Conservation (phyloP, 345 rosid species). For the Ceriops tagal region DNA sequence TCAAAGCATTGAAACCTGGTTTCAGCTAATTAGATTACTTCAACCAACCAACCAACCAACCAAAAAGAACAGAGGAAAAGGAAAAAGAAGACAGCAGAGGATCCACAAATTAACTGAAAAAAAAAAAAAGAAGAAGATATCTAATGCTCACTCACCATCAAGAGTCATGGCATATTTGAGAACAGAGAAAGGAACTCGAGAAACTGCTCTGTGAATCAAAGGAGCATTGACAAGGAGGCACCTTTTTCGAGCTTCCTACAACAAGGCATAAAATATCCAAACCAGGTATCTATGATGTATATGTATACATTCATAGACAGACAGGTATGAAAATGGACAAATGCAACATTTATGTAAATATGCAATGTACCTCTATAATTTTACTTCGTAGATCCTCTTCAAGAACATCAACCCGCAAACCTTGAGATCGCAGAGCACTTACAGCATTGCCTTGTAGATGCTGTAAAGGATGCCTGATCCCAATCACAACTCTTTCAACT, state of each 20-base stretch:
- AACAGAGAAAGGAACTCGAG: slow-evolving; percentile 80
- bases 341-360: neutral
- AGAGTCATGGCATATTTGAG: slow-evolving; percentile 98
- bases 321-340: neutral
- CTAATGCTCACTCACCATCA: slow-evolving; percentile 72
- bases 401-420: slow-evolving; percentile 80
- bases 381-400: slow-evolving; percentile 84
- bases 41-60: neutral
- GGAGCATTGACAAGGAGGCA: slow-evolving; percentile 89
- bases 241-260: slow-evolving; percentile 72
- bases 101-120: neutral
- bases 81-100: neutral
- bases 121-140: neutral
- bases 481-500: slow-evolving; percentile 68
- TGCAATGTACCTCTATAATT: slow-evolving; percentile 56
- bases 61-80: no score
- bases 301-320: no score
- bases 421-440: slow-evolving; percentile 67
- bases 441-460: slow-evolving; percentile 88
- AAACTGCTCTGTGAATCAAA: slow-evolving; percentile 75
- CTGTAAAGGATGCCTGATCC: slow-evolving; percentile 80
- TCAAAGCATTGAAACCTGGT: no score
- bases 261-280: no score
- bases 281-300: no score
- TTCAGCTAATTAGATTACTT: neutral